phyloP scores from a whole-genome alignment of 2,329 filamentous ascomycete genomes.

The Cladorrhinum sp. region DNA sequence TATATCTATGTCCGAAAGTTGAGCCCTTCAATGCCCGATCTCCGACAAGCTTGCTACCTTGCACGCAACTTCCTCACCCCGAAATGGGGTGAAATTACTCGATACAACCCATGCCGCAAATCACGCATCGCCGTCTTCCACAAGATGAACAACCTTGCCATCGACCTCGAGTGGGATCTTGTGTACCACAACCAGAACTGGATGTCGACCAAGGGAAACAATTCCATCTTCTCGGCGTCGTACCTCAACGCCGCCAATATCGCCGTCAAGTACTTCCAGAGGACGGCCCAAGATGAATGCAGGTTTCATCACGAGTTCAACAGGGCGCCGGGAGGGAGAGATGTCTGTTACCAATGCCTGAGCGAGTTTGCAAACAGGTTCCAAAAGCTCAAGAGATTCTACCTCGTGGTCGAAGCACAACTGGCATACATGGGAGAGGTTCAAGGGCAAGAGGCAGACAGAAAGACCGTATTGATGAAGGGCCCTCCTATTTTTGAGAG shows the following conservation, averaged over 20 bases:
- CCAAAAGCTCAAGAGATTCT: not conserved
- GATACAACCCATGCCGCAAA: not conserved
- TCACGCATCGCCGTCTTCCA: not conserved
- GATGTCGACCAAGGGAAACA: not conserved
- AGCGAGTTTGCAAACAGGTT: not conserved
- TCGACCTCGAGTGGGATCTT: not conserved
- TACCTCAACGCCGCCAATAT: not conserved
- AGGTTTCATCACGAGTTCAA: not conserved
- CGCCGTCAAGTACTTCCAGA: not conserved
- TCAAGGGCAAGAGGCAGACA: not conserved
- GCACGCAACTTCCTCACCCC: not conserved
- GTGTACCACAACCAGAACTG: not conserved
- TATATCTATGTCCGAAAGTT: not conserved
- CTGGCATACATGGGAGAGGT: not conserved
- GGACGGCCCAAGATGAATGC: not conserved
- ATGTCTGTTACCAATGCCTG: not conserved
- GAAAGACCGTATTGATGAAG: not conserved
- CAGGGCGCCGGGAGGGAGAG: not conserved
- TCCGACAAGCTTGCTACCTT: not conserved
- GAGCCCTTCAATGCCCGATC: not conserved
- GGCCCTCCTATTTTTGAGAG: not conserved
- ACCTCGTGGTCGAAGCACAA: not conserved
- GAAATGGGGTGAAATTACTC: not conserved
- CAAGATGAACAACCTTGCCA: not conserved
- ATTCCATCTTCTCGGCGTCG: not conserved